Evolutionary conservation across 1,284 basidiomycete species (phyloP).

Genomic region (Omphalotus olearius): DNA sequence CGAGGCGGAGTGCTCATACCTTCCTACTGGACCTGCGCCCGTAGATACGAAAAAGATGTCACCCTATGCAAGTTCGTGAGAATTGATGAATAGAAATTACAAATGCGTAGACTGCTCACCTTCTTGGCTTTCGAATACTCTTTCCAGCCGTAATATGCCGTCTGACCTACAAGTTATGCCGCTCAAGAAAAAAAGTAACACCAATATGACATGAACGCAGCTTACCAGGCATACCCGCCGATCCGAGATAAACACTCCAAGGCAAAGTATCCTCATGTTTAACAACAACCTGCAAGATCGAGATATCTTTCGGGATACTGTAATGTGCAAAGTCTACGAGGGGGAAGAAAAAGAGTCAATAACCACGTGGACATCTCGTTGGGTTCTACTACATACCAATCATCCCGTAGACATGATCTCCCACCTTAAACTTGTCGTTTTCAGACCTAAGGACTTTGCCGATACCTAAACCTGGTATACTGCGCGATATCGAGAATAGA

Average conservation of each 20-base stretch:
- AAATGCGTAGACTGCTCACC: constrained; percentile 16
- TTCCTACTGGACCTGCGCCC: constrained; percentile 47
- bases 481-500: constrained; percentile 10
- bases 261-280: constrained; percentile 27
- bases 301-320: constrained; percentile 16
- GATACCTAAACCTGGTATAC: constrained; percentile 31
- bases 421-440: constrained; percentile 20
- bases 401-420: constrained; percentile 26
- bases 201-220: no score
- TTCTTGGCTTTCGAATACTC: constrained; percentile 29
- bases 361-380: neutral
- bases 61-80: constrained; percentile 28
- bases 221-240: constrained; percentile 34
- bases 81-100: neutral
- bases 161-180: no score
- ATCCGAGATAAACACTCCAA: constrained; percentile 29
- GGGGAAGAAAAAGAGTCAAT: neutral
- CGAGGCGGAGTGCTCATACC: no score
- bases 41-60: constrained; percentile 53
- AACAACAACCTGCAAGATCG: constrained; percentile 12
- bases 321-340: constrained; percentile 22
- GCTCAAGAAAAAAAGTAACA: no score
- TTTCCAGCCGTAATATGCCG: constrained; percentile 34
- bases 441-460: constrained; percentile 28
- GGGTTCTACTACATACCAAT: constrained; percentile 15